Base-by-base conservation (phyloP, 1,284 basidiomycete species). In the Fomitopsis palustris region DNA sequence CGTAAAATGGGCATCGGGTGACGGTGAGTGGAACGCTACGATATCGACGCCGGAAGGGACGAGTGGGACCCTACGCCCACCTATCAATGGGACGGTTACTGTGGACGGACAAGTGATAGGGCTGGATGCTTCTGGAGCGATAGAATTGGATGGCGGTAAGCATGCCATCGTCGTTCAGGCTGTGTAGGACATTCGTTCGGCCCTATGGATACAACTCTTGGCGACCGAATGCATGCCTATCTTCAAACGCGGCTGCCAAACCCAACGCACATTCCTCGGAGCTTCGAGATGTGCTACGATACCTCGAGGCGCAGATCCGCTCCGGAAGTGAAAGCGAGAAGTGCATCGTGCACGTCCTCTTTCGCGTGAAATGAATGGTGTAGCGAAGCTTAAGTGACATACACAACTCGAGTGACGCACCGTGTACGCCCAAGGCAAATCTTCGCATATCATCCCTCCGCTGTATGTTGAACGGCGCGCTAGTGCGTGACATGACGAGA, bases 31-130 rank as follows among this genome's bases (percentile, higher is more conserved):
- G 54, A 67, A 57, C 14, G 29, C 77, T 29, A 58, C 56, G 21
- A 55, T 78, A 29, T 64, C 73, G 53, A 67, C 69, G 4, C 77
- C 75, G 5, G 61, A 58, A 49, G 74, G 72, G 7, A 79, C 75
- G 45, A 63, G 54, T 9, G 75, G 76, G 2, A 60, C 58, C 2
- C 69, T 75, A 29, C 65, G 53, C 27, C 49, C 74, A 31, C 75
- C 75, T 51, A 68, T 69, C 8, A 58, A 41, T 52, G 77, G 75
- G 19, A 62, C 59, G 42, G 65, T 70, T 16, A 67, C 64, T 42
- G 65, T 77, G 25, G 63, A 73, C 58, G 70, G 68, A 10, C 52
- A 51, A 38, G 55, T 29, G 21, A 54, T 37, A 4, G 17, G 14
- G 31, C 2, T 14, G 23, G 25, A 47, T 39, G 29, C 12, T 10